A percentile compares a stretch with the other conserved stretches of the same genome.
Evolutionary conservation across 2,329 filamentous ascomycete genomes (phyloP).

Genomic region (Cercospora sojina): DNA sequence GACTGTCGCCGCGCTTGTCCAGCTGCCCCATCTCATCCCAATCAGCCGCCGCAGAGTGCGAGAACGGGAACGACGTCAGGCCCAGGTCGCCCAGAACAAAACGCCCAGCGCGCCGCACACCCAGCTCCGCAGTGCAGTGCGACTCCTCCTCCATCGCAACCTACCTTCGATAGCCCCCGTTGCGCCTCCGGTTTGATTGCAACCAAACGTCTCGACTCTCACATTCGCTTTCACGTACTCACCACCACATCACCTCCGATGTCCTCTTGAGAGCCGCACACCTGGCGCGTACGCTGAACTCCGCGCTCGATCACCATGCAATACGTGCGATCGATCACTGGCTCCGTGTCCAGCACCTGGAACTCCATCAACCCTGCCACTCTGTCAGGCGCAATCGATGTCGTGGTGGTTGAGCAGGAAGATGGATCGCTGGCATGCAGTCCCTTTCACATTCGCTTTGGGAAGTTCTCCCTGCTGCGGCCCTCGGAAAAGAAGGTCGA

Average conservation of each 20-base stretch:
- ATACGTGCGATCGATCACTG: conserved; percentile 94
- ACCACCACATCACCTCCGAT: background rate
- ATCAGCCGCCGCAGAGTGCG: background rate
- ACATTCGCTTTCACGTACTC: background rate
- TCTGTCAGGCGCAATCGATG: conserved; percentile 95
- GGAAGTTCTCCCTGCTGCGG: conserved; percentile 93
- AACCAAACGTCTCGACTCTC: background rate
- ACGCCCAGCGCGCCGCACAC: background rate
- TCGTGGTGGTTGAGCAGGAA: conserved; percentile 95
- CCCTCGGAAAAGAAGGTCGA: conserved; percentile 99
- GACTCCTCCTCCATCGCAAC: background rate
- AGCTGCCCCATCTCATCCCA: background rate
- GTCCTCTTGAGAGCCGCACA: background rate
- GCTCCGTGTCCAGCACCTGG: conserved; percentile 97
- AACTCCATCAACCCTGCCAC: conserved; percentile 99
- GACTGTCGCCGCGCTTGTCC: background rate
- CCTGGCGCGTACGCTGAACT: background rate
- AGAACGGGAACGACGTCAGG: conserved; percentile 5
- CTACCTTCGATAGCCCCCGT: background rate
- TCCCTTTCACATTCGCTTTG: conserved; percentile 97
- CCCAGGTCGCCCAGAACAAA: background rate
- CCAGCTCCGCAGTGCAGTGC: background rate
- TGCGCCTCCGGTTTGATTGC: background rate
- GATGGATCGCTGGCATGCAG: conserved; percentile 87
- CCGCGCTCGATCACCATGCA: conserved; percentile 62